Evolutionary conservation across 345 rosid species (phyloP).

Genomic region (Eucalyptus fibrosa): DNA sequence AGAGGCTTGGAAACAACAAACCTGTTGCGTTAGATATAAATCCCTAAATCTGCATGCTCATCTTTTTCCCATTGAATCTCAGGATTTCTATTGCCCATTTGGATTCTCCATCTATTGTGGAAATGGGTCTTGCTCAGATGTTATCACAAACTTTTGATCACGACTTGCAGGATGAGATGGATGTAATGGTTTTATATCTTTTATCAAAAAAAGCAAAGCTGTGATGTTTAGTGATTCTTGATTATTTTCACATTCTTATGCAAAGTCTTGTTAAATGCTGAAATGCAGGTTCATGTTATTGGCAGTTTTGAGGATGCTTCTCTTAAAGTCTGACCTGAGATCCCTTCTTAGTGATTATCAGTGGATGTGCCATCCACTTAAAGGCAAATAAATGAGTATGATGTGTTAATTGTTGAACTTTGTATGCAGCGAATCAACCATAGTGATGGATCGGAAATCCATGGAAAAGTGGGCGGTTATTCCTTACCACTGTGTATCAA

Average conservation of each 20-base stretch:
- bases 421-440: conserved; percentile 40
- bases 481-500: conserved; percentile 65
- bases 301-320: conserved; percentile 75
- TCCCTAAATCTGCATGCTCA: background rate
- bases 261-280: background rate
- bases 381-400: conserved; percentile 1
- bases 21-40: background rate
- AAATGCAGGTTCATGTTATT: conserved; percentile 71
- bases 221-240: background rate
- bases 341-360: conserved; percentile 3
- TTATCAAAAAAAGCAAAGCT: background rate
- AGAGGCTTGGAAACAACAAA: background rate
- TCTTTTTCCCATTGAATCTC: conserved; percentile 1
- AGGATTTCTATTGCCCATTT: conserved; percentile 87
- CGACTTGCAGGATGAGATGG: conserved; percentile 31
- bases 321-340: conserved; percentile 29
- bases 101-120: conserved; percentile 59
- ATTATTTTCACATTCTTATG: background rate
- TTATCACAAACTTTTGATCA: conserved; percentile 28
- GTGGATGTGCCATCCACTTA: background rate
- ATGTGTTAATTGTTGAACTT: background rate
- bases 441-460: conserved; percentile 2
- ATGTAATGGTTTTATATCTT: conserved; percentile 26
- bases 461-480: conserved; percentile 25
- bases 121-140: conserved; percentile 63